Conservation (phyloP, 768 basidiomycete species). For the Strobilomyces confusus region DNA sequence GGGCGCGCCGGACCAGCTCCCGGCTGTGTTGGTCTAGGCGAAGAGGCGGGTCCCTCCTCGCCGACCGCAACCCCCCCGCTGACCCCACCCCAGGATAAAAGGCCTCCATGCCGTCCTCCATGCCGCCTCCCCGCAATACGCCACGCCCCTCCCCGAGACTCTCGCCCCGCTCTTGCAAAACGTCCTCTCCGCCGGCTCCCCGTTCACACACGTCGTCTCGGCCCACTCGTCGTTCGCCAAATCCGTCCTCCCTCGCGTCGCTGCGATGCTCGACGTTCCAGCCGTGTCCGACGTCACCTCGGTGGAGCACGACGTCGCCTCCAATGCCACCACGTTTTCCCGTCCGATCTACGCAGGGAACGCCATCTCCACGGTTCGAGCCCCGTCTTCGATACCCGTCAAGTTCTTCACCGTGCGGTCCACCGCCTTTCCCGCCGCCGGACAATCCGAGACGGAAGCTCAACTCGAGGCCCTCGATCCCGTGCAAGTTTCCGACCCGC, state of each 20-base stretch:
- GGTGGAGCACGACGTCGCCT: conserved; percentile 64
- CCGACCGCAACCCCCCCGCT: conserved; percentile 4
- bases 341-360: conserved; percentile 98
- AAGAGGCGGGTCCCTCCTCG: conserved; percentile 59
- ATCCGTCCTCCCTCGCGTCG: conserved; percentile 88
- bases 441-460: conserved; percentile 46
- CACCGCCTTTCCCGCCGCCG: conserved; percentile 79
- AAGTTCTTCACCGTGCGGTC: conserved; percentile 95
- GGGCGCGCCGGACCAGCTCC: conserved; percentile 65
- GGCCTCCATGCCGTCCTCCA: conserved; percentile 67
- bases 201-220: conserved; percentile 89
- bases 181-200: conserved; percentile 55
- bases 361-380: conserved; percentile 89
- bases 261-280: conserved; percentile 83
- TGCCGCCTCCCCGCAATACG: conserved; percentile 66
- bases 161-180: conserved; percentile 81
- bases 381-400: conserved; percentile 67
- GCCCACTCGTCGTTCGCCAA: conserved; percentile 91
- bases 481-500: conserved; percentile 51
- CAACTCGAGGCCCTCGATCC: conserved; percentile 61
- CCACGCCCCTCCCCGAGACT: conserved; percentile 66
- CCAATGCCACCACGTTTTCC: conserved; percentile 79
- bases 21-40: conserved; percentile 62
- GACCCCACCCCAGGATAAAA: conserved; percentile 46
- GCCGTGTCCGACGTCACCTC: conserved; percentile 90